A percentile compares a stretch with the other conserved stretches of the same genome.
Evolutionary conservation across 2,329 filamentous ascomycete species (phyloP).

Genomic region (Meredithiella fracta): DNA sequence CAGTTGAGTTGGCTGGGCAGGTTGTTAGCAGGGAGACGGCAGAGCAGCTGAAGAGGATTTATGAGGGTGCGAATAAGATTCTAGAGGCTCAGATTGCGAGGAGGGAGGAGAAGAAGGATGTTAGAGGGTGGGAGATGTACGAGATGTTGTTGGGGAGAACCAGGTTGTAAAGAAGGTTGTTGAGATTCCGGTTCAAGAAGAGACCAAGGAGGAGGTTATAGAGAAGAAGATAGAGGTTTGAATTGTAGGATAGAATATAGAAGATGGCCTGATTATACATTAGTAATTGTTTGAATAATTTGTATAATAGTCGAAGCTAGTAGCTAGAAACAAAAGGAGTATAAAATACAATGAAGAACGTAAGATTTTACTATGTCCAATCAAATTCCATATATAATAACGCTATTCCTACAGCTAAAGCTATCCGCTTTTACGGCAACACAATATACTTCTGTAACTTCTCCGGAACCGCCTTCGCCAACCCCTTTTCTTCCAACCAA

Average conservation of each 20-base stretch:
- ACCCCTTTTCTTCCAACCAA: slow-evolving; percentile 76
- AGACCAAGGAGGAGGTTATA: not conserved
- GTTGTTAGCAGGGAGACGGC: slow-evolving; percentile 25
- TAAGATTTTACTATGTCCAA: too few relatives aligned
- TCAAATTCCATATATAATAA: too few relatives aligned
- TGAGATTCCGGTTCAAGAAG: not conserved
- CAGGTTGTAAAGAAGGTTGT: slow-evolving; percentile 5
- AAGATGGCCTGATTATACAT: not conserved
- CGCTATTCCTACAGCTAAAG: not conserved
- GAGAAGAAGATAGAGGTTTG: not conserved
- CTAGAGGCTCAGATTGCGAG: not conserved
- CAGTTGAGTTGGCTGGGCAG: slow-evolving; percentile 29
- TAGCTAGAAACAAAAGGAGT: not conserved
- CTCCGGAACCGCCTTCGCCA: slow-evolving; percentile 66
- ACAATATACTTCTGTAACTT: slow-evolving; percentile 89
- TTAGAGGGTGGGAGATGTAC: slow-evolving; percentile 17
- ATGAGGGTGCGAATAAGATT: slow-evolving; percentile 20
- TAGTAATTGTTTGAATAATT: slow-evolving; percentile 1
- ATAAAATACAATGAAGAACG: too few relatives aligned
- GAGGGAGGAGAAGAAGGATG: slow-evolving; percentile 18
- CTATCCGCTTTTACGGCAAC: slow-evolving; percentile 42
- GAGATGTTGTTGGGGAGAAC: slow-evolving; percentile 13
- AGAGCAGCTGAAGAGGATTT: slow-evolving; percentile 25
- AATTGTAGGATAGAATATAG: not conserved
- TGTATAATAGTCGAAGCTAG: not conserved